Base-by-base conservation (phyloP, 2,329 filamentous ascomycete genomes). In the Talaromyces islandicus region DNA sequence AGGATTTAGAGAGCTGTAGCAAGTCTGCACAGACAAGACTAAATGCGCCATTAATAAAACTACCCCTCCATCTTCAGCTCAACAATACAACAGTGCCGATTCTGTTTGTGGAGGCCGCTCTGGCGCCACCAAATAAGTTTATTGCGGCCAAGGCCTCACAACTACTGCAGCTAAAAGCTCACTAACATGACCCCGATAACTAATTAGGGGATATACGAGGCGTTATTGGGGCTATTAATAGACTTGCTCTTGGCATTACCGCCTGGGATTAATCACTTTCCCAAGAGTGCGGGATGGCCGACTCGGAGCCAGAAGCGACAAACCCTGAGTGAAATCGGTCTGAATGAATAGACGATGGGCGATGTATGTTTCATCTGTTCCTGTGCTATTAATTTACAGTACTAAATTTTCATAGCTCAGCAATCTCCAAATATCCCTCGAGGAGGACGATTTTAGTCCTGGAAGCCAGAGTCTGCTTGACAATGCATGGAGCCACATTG, bases 41-140 rank as follows among this genome's bases (percentile, higher is more conserved):
- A 43, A 7, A 43, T 17, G 11, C 19, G 19, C 6, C 19, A 43
- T 21, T 43, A 35, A 35, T 17, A 32, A 11, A 11, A 32, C 11
- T 32, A 35, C 12, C 41, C 41, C 41, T 43, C 41, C 6, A 21
- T 21, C n/a, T 43, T 43, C 41, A 43, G 41, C 41, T 7, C n/a
- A 21, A 43, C n/a, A n/a, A 17, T n/a, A 21, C 41, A 19, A n/a
- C 65, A 1, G 64, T 70, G 2, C 68, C 68, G 10, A 64, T 68
- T 4, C 55, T 70, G 25, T 70, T 70, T 30, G 63, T 70, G 62
- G 68, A 70, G 38, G 66, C 63, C 3, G 68, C 68, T 7, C 56
- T 69, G 10, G 68, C 63, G 64, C 62, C 68, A 1, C 56, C 70
- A n/a, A 65, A 64, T 7, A 66, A 66, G n/a, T 43, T 43, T 21